Conservation (phyloP, 306 rosid species). For the Neltuma alba region DNA sequence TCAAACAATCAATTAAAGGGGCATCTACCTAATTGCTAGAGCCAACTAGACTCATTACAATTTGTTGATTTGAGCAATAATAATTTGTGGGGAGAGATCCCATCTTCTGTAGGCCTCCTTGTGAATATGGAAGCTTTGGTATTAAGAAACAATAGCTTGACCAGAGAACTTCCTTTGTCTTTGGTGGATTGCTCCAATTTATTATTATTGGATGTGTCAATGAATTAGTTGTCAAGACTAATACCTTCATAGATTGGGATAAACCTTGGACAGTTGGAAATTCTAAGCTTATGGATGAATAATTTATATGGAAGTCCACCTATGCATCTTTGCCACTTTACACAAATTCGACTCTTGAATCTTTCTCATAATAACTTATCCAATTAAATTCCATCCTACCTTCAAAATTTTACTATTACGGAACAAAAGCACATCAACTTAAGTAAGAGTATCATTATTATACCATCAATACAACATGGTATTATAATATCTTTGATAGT, state of each 20-base stretch:
- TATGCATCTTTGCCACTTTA: background rate
- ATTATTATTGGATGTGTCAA: background rate
- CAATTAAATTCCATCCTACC: background rate
- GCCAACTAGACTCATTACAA: background rate
- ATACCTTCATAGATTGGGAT: conserved; percentile 8
- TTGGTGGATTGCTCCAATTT: background rate
- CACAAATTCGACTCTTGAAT: background rate
- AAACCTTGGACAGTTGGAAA: background rate
- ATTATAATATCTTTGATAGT: accelerated
- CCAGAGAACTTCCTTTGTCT: background rate
- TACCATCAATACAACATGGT: accelerated
- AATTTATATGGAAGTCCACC: background rate
- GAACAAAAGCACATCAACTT: background rate
- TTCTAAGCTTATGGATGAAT: background rate
- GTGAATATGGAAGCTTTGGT: background rate
- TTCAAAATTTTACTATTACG: conserved; percentile 9
- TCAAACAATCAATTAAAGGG: background rate
- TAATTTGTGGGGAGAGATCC: background rate
- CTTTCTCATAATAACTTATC: background rate
- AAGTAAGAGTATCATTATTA: accelerated
- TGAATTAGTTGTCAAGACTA: background rate
- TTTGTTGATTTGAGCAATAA: background rate
- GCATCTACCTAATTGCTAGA: background rate
- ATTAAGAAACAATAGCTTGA: background rate
- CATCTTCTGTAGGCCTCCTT: background rate